Evolutionary conservation across 352 stramenopile genomes (phyloP), one percentile per base, ranked within the genome.

Genomic region (Globisporangium middletonii): DNA sequence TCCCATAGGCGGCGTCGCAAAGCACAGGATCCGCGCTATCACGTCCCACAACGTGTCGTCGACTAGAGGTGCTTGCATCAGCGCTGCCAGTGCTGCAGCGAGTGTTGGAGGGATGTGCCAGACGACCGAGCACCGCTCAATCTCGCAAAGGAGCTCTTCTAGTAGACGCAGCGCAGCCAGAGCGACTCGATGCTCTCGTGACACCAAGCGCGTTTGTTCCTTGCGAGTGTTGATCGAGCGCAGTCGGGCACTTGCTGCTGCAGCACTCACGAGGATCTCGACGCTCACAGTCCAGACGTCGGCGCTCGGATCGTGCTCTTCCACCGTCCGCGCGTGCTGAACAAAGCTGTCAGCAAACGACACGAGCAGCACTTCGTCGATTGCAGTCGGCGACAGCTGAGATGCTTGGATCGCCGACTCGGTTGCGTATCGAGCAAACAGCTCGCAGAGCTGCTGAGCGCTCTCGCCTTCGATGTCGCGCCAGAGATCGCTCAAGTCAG

Each of bases 141-240:
- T 48, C 27, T 71, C 67, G 27, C 53, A 42, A 46, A 86, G 57
- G 35, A 88, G 28, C n/a, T 76, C 61, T 65, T 88, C 75, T 0
- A 86, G 44, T 45, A 79, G 15, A 18, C 62, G 2, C 18, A 79
- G 63, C 4, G 60, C 55, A 12, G 27, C 35, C 15, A 46, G 26
- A 4, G 42, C 50, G 13, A 54, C 27, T 13, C n/a, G 59, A 60
- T 3, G 53, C 45, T 26, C 52, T 52, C 27, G 44, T 37, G 19
- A 58, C 9, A 2, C 46, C 23, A 28, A 55, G 13, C 8, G 19
- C 48, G 27, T 63, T 50, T n/a, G 15, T 13, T 33, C 7, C 38
- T 38, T 6, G 45, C 4, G 5, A 9, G 33, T 38, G 33, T 9
- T 38, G 33, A 38, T 38, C 4, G 33, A 38, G 33, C 33, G 2